phyloP scores from a whole-genome alignment of 73 alveolate genomes.

The Paramecium tetraurelia region DNA sequence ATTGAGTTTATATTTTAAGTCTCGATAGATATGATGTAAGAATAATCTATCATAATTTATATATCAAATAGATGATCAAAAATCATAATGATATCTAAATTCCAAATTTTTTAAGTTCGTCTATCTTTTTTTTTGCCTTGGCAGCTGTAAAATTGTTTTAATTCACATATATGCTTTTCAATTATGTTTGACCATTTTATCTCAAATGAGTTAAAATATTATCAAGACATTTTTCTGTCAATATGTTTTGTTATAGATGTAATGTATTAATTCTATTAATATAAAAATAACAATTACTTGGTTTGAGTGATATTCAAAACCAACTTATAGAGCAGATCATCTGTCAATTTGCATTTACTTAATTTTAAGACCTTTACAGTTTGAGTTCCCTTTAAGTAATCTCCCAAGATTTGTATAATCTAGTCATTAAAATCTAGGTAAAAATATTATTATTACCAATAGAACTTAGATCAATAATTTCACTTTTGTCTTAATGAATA shows the following conservation, averaged over 20 bases:
- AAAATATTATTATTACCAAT: background rate
- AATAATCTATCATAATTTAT: background rate
- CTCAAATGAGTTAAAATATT: background rate
- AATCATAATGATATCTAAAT: background rate
- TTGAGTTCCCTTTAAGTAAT: background rate
- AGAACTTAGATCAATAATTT: background rate
- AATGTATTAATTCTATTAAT: background rate
- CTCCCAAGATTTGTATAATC: background rate
- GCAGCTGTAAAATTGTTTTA: background rate
- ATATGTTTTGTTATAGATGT: background rate
- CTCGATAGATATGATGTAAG: background rate
- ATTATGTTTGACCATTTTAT: background rate
- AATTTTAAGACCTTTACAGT: constrained; percentile 8
- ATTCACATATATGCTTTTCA: background rate
- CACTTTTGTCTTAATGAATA: background rate
- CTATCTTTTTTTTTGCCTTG: background rate
- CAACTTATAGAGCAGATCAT: background rate
- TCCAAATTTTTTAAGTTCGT: constrained; percentile 16
- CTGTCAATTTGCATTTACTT: constrained; percentile 30
- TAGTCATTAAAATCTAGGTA: background rate
- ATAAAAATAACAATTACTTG: background rate
- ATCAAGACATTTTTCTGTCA: constrained; percentile 15
- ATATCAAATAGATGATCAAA: background rate
- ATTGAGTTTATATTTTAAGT: too few relatives aligned
- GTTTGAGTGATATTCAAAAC: background rate